These are phyloP conservation scores for Penicillium bovifimosum DNA, from an alignment of 495 filamentous ascomycete species.

Conservation along the genomic window DNA sequence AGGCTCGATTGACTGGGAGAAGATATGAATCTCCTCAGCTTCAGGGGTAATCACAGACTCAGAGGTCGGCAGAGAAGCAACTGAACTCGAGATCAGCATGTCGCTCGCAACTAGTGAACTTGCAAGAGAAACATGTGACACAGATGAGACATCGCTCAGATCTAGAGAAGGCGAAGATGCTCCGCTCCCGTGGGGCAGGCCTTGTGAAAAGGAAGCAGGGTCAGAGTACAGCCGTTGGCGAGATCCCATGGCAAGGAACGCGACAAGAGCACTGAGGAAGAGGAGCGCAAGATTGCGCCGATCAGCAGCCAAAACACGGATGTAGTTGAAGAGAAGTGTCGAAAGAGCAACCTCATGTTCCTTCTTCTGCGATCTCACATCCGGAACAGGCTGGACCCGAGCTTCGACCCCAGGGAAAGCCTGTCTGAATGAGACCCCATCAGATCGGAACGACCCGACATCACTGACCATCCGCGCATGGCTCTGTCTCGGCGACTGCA, in stretches of 20 bases:
- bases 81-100: background rate
- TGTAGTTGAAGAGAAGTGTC: constrained; percentile 62
- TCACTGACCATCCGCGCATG: constrained; percentile 7
- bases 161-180: background rate
- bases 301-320: constrained; percentile 62
- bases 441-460: constrained; percentile 4
- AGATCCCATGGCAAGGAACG: constrained; percentile 44
- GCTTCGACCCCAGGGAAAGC: background rate
- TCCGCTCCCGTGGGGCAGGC: constrained; percentile 10
- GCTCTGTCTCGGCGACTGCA: constrained; percentile 5
- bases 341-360: constrained; percentile 41
- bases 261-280: constrained; percentile 53
- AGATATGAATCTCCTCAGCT: background rate
- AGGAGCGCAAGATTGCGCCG: constrained; percentile 65
- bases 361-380: background rate
- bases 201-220: constrained; percentile 13
- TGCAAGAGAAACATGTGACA: background rate
- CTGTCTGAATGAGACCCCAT: background rate
- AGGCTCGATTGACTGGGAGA: background rate
- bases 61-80: background rate
- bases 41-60: background rate
- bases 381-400: background rate
- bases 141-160: constrained; percentile 4
- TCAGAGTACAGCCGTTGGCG: constrained; percentile 10
- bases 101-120: background rate